These are phyloP conservation scores for Corylus heterophylla DNA, from an alignment of 306 rosid species.

Conservation along the genomic window DNA sequence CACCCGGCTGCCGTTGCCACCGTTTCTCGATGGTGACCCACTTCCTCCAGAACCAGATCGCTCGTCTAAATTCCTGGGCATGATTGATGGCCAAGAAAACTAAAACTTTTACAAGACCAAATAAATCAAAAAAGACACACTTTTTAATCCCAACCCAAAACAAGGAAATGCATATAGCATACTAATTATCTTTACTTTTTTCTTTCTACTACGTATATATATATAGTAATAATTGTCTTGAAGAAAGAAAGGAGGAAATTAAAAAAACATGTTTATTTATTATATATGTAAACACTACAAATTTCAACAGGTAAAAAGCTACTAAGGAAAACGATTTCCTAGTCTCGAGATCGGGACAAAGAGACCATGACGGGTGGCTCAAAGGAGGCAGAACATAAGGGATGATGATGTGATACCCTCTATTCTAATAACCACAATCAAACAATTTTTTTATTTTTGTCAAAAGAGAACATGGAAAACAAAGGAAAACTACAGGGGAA, in stretches of 20 bases:
- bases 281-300: not conserved
- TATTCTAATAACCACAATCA: not conserved
- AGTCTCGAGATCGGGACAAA: constrained; percentile 24
- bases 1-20: constrained; percentile 31
- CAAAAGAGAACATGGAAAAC: not conserved
- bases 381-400: not conserved
- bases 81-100: constrained; percentile 26
- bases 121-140: constrained; percentile 4
- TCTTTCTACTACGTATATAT: not conserved
- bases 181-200: not conserved
- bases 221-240: constrained; percentile 11
- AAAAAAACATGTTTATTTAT: not conserved
- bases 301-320: not conserved
- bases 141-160: constrained; percentile 12
- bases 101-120: constrained; percentile 15
- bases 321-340: not conserved
- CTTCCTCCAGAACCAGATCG: constrained; percentile 38
- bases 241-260: constrained; percentile 4
- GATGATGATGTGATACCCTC: not conserved
- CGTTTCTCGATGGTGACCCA: constrained; percentile 55
- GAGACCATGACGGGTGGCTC: constrained; percentile 1
- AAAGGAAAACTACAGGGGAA: not conserved
- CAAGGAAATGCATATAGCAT: not conserved
- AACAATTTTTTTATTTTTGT: not conserved
- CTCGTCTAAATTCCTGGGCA: constrained; percentile 62